Percentiles rank a stretch among this genome's conserved stretches.
These are phyloP conservation scores for Pseudocercospora vitis DNA, from an alignment of 2,329 filamentous ascomycete genomes.

Conservation along the genomic window DNA sequence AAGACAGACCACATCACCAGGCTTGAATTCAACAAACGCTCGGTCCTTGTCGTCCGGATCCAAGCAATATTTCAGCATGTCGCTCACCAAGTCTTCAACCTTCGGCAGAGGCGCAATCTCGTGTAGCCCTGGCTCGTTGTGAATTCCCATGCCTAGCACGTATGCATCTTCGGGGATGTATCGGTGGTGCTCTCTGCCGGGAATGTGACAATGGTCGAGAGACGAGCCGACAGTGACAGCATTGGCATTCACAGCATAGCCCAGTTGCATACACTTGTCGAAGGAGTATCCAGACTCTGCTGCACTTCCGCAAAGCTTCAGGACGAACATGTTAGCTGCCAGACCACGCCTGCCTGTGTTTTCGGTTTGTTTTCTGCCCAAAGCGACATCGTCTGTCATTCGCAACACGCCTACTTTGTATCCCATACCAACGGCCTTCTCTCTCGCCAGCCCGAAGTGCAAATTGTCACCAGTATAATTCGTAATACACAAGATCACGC, in stretches of 20 bases:
- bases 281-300: slow-evolving; percentile 47
- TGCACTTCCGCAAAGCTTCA: slow-evolving; percentile 51
- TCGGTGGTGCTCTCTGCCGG: slow-evolving; percentile 53
- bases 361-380: slow-evolving; percentile 51
- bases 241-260: slow-evolving; percentile 46
- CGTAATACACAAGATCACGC: slow-evolving; percentile 51
- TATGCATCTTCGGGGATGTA: slow-evolving; percentile 37
- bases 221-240: slow-evolving; percentile 54
- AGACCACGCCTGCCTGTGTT: slow-evolving; percentile 52
- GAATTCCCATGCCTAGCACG: slow-evolving; percentile 52
- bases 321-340: slow-evolving; percentile 51
- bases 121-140: slow-evolving; percentile 52
- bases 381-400: slow-evolving; percentile 51
- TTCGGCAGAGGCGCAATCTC: slow-evolving; percentile 51
- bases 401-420: slow-evolving; percentile 50
- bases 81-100: slow-evolving; percentile 49
- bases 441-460: slow-evolving; percentile 51
- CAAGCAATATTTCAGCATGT: slow-evolving; percentile 52
- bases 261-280: slow-evolving; percentile 48
- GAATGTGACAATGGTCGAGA: slow-evolving; percentile 56
- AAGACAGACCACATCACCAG: slow-evolving; percentile 47
- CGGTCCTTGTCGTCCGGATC: slow-evolving; percentile 51
- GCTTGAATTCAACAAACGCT: slow-evolving; percentile 51
- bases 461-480: slow-evolving; percentile 54
- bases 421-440: slow-evolving; percentile 48